Percentiles rank a stretch among this genome's conserved stretches.
These are phyloP conservation scores for Brassica nigra DNA, from an alignment of 345 rosid genomes.

Conservation along the genomic window DNA sequence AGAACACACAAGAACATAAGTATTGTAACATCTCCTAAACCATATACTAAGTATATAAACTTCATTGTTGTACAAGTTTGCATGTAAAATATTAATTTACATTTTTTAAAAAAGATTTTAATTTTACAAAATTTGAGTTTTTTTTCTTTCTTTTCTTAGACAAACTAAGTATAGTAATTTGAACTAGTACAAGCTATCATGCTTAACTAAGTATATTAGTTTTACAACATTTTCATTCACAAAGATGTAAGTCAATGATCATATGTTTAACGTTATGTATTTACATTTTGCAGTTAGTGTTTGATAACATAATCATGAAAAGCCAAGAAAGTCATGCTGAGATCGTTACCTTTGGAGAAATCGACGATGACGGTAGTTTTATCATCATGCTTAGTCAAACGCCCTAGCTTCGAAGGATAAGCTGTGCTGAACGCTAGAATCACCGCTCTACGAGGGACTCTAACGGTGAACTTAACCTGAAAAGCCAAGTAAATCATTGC, in stretches of 20 bases:
- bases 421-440: constrained; percentile 67
- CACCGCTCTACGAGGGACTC: constrained; percentile 58
- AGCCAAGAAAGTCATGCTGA: background rate
- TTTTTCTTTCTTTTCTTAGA: no score
- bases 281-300: background rate
- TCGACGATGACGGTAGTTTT: constrained; percentile 67
- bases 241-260: no score
- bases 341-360: constrained; percentile 58
- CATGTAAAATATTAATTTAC: background rate
- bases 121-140: no score
- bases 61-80: background rate
- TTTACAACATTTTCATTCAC: background rate
- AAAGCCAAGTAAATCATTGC: constrained; percentile 78
- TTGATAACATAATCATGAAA: no score
- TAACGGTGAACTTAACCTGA: constrained; percentile 62
- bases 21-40: background rate
- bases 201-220: no score
- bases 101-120: no score
- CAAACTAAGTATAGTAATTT: no score
- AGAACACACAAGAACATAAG: constrained; percentile 11
- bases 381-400: constrained; percentile 64
- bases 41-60: background rate
- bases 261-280: no score
- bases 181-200: no score
- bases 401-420: constrained; percentile 53